Conservation (phyloP, 1,284 basidiomycete species). For the Ceratobasidium sp. region DNA sequence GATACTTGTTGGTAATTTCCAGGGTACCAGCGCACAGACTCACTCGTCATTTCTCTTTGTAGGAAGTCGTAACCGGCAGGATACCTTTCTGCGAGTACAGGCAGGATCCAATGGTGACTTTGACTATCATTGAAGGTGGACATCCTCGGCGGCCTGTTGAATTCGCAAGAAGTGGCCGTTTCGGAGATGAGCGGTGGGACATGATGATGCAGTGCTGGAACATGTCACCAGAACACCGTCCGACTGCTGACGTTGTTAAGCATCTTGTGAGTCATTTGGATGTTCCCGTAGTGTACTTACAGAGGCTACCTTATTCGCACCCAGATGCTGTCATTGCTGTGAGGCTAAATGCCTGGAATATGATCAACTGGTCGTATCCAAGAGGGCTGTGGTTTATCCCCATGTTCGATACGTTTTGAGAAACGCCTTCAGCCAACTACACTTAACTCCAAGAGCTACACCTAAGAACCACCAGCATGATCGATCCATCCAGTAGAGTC, state of each 20-base stretch:
- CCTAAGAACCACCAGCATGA: too few relatives aligned
- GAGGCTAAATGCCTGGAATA: too few relatives aligned
- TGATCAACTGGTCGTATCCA: too few relatives aligned
- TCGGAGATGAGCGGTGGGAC: background rate
- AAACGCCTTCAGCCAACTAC: too few relatives aligned
- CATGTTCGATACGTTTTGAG: too few relatives aligned
- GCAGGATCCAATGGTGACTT: background rate
- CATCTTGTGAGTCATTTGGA: background rate
- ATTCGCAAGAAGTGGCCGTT: background rate
- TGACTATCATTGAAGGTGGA: background rate
- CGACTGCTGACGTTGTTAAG: background rate
- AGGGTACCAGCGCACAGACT: background rate
- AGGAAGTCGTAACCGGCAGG: slow-evolving; percentile 4
- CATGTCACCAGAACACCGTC: background rate
- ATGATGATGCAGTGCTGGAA: background rate
- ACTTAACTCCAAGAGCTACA: too few relatives aligned
- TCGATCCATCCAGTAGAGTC: too few relatives aligned
- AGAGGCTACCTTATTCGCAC: background rate
- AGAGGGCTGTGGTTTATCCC: too few relatives aligned
- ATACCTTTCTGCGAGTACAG: background rate
- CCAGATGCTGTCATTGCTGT: too few relatives aligned
- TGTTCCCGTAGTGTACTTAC: background rate
- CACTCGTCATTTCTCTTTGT: background rate
- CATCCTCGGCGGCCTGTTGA: background rate
- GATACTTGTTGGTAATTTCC: background rate